These are phyloP conservation scores for Melaleuca quinquenervia DNA, from an alignment of 345 rosid species.

Conservation along the genomic window DNA sequence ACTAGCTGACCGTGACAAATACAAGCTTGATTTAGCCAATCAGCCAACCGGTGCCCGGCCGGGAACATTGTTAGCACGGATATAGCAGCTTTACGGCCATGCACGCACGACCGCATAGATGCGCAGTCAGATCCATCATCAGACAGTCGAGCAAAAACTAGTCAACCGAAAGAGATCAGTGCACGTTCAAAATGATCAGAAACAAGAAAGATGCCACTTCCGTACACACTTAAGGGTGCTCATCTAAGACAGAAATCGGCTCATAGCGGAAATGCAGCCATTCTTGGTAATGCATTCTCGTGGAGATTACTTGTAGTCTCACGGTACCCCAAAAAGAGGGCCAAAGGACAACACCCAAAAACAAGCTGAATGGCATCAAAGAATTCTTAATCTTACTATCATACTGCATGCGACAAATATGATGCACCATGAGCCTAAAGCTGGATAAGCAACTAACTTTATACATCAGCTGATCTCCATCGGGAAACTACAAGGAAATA, in stretches of 20 bases:
- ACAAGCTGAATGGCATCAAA: background rate
- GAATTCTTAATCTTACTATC: slow-evolving; percentile 1
- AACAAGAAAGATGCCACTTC: background rate
- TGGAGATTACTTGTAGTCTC: background rate
- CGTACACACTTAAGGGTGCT: background rate
- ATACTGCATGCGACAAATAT: background rate
- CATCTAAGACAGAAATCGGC: background rate
- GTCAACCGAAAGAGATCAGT: background rate
- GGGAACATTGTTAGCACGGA: background rate
- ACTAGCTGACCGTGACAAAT: background rate
- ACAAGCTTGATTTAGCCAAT: background rate
- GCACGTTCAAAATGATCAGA: background rate
- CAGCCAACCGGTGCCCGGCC: background rate
- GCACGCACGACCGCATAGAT: background rate
- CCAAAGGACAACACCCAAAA: background rate
- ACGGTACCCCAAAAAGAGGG: background rate
- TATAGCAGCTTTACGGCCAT: background rate
- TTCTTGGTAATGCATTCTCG: background rate
- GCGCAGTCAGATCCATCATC: background rate
- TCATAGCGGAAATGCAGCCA: background rate
- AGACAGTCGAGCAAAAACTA: background rate
- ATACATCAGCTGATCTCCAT: slow-evolving; percentile 21
- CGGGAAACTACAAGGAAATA: slow-evolving; percentile 3
- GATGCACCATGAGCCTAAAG: slow-evolving; percentile 8
- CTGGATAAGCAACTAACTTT: slow-evolving; percentile 24